Base-by-base conservation (phyloP, 2,329 filamentous ascomycete genomes). In the Penicillium freii region DNA sequence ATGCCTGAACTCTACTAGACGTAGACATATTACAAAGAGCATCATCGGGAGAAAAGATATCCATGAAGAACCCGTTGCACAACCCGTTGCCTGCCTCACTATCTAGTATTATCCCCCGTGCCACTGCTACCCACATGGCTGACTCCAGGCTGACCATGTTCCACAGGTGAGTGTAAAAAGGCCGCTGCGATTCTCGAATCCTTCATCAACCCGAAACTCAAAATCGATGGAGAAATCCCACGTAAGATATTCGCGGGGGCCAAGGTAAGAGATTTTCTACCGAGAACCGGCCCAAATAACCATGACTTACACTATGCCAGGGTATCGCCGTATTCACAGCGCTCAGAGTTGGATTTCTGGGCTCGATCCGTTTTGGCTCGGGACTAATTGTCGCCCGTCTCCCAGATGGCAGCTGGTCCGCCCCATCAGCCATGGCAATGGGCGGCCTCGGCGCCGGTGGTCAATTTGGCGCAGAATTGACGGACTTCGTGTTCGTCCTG, bases 201-300 rank as follows among this genome's bases (percentile, higher is more conserved):
- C 8, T 97, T 97, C 74, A 84, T 97, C 73, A 93, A 97, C 72
- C 93, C 93, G n/a, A 85, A 88, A 71, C 92, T 97, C 75, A 91
- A 92, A 5, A 92, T 93, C 56, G 93, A 97, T 77, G 97, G 97
- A 77, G 87, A 97, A 72, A 97, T 97, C 67, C 93, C 94, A 50
- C 92, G 92, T 5, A 84, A 87, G 51, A 84, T 97, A 65, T 87
- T 97, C 66, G 88, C 88, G 62, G 91, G 91, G 74, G 93, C 94
- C 69, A 96, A 97, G 85, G 89, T 91, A 78, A 52, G 60, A 34
- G 4, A 11, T 13, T 6, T 15, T 4, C 10, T 23, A 7, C 3
- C 5, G 9, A 5, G 9, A 47, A 17, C 5, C 27, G 21, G 7
- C 19, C 44, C 15, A 25, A 25, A 1, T 6, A 5, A 13, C 11